These are phyloP conservation scores for Curvularia eragrostidis DNA, from an alignment of 2,329 filamentous ascomycete species.

Conservation along the genomic window DNA sequence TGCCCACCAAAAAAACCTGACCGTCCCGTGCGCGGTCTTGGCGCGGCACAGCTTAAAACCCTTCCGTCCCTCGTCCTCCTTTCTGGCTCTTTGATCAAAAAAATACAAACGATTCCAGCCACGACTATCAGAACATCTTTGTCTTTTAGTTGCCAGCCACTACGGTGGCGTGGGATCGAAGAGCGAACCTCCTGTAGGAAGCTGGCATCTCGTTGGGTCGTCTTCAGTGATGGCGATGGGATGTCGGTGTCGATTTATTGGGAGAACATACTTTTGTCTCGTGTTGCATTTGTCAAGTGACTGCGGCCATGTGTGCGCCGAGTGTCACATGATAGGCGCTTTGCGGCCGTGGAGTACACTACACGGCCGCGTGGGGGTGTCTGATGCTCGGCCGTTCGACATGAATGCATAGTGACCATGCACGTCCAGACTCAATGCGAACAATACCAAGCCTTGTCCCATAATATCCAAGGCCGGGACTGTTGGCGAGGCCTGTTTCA, in stretches of 20 bases:
- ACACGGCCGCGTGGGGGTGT: not conserved
- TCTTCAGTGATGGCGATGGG: constrained; percentile 75
- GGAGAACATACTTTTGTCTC: constrained; percentile 63
- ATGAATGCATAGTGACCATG: not conserved
- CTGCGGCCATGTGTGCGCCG: not conserved
- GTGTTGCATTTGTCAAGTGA: not conserved
- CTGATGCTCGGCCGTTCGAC: not conserved
- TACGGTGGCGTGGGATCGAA: constrained; percentile 68
- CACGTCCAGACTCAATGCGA: no score
- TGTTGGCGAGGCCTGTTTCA: not conserved
- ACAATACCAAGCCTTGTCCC: not conserved
- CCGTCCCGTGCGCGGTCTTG: constrained; percentile 14
- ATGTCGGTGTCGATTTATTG: constrained; percentile 71
- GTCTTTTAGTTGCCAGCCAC: constrained; percentile 73
- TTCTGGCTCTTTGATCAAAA: constrained; percentile 64
- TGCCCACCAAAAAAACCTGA: not conserved
- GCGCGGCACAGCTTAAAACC: constrained; percentile 30
- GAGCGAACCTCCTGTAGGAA: constrained; percentile 68
- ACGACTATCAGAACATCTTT: constrained; percentile 66
- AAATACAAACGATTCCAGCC: constrained; percentile 68
- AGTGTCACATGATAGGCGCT: not conserved
- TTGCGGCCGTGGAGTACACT: not conserved
- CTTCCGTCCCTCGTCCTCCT: constrained; percentile 31
- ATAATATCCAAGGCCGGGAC: not conserved
- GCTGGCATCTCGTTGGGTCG: constrained; percentile 71